These are phyloP conservation scores for Aspergillus indologenus DNA, from an alignment of 495 filamentous ascomycete species.

Conservation along the genomic window DNA sequence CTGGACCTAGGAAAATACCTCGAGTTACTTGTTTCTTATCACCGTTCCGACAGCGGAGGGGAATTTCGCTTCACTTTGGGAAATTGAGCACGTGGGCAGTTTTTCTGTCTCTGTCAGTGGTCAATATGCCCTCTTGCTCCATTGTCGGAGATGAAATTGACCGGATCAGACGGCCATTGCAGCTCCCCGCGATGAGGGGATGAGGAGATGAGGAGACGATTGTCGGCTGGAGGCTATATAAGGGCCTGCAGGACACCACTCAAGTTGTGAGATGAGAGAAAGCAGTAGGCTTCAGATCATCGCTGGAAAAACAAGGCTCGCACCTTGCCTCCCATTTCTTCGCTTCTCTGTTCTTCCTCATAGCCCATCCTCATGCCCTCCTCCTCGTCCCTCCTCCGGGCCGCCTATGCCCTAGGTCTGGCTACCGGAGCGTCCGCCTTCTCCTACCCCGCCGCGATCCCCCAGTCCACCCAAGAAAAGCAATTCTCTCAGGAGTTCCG, in stretches of 20 bases:
- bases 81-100: background rate
- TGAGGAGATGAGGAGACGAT: no score
- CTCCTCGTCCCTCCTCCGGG: background rate
- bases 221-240: background rate
- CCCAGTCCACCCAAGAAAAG: slow-evolving; percentile 9
- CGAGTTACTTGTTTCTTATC: background rate
- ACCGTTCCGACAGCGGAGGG: background rate
- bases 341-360: background rate
- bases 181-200: background rate
- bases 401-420: background rate
- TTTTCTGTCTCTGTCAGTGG: background rate
- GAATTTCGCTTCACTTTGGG: background rate
- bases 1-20: background rate
- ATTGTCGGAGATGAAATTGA: background rate
- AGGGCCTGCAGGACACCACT: background rate
- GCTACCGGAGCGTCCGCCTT: background rate
- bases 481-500: slow-evolving; percentile 24
- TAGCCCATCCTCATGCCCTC: background rate
- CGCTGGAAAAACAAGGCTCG: background rate
- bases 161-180: background rate
- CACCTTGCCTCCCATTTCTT: background rate
- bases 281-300: background rate
- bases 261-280: no score
- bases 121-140: background rate
- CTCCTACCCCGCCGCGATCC: background rate